Conservation (phyloP, 768 basidiomycete species). For the Candolleomyces aberdarensis region DNA sequence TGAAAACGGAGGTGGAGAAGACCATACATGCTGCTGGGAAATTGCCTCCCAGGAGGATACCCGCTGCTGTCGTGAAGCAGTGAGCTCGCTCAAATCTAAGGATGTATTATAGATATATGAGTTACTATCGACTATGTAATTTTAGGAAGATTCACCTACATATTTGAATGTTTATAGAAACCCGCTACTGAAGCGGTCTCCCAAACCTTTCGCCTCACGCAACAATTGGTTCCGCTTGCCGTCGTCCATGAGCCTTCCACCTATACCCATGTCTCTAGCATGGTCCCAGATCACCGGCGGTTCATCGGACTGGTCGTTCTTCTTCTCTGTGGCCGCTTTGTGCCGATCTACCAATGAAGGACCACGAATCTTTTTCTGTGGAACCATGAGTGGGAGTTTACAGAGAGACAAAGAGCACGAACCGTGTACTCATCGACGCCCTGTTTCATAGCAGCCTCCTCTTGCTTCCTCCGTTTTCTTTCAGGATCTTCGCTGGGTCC, state of each 20-base stretch:
- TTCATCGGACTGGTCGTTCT: slow-evolving; percentile 46
- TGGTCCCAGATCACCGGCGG: slow-evolving; percentile 87
- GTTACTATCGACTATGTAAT: too few species aligned
- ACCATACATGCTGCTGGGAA: slow-evolving; percentile 8
- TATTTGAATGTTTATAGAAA: too few species aligned
- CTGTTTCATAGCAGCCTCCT: slow-evolving; percentile 61
- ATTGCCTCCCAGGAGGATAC: slow-evolving; percentile 7
- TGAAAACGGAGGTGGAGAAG: slow-evolving; percentile 12
- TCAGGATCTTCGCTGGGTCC: slow-evolving; percentile 40
- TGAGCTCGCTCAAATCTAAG: background rate
- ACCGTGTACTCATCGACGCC: slow-evolving; percentile 83
- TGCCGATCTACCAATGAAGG: slow-evolving; percentile 58
- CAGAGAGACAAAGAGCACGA: slow-evolving; percentile 21
- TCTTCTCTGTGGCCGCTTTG: slow-evolving; percentile 23
- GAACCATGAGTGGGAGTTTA: background rate
- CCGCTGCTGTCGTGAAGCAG: background rate
- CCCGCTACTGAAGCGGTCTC: slow-evolving; percentile 79
- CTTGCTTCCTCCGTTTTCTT: slow-evolving; percentile 57
- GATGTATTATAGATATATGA: too few species aligned
- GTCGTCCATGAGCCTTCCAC: slow-evolving; percentile 90
- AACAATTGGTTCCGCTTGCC: slow-evolving; percentile 73
- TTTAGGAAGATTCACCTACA: too few species aligned
- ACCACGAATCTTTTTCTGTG: slow-evolving; percentile 46
- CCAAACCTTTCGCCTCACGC: slow-evolving; percentile 75
- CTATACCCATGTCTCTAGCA: slow-evolving; percentile 82